These are phyloP conservation scores for Zychaea mexicana DNA, from an alignment of 371 early-diverging fungal genomes.

Conservation along the genomic window DNA sequence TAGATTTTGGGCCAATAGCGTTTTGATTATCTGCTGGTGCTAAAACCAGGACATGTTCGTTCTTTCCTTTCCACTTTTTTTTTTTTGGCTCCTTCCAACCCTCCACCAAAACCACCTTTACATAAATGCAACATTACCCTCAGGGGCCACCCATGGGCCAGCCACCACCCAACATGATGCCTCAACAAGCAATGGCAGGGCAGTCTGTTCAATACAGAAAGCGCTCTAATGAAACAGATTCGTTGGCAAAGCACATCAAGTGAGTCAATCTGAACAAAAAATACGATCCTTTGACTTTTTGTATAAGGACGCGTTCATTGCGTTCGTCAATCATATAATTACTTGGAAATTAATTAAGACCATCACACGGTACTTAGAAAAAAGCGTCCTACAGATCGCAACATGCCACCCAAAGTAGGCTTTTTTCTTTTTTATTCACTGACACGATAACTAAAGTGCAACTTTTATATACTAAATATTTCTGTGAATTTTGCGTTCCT, in stretches of 20 bases:
- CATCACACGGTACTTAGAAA: slow-evolving; percentile 40
- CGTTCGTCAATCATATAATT: not conserved
- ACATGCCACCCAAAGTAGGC: slow-evolving; percentile 56
- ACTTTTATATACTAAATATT: too few species aligned
- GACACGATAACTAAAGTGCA: not conserved
- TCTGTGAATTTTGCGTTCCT: too few species aligned
- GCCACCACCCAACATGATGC: slow-evolving; percentile 23
- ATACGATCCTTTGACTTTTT: not conserved
- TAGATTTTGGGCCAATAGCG: too few species aligned
- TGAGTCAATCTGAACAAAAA: slow-evolving; percentile 12
- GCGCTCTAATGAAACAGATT: slow-evolving; percentile 39
- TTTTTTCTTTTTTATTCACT: not conserved
- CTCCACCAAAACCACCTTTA: not conserved
- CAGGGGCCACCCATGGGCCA: slow-evolving; percentile 31
- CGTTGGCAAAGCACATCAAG: slow-evolving; percentile 44
- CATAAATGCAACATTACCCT: slow-evolving; percentile 15
- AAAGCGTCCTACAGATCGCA: slow-evolving; percentile 64
- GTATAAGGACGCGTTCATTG: not conserved
- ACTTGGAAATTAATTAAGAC: not conserved
- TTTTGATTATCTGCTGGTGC: too few species aligned
- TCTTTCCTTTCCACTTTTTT: not conserved
- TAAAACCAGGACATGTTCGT: too few species aligned
- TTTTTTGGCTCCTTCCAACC: not conserved
- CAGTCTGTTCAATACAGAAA: slow-evolving; percentile 32
- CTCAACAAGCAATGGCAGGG: slow-evolving; percentile 21